phyloP scores from a whole-genome alignment of 805 yeast species.

The Schizosaccharomyces osmophilus region DNA sequence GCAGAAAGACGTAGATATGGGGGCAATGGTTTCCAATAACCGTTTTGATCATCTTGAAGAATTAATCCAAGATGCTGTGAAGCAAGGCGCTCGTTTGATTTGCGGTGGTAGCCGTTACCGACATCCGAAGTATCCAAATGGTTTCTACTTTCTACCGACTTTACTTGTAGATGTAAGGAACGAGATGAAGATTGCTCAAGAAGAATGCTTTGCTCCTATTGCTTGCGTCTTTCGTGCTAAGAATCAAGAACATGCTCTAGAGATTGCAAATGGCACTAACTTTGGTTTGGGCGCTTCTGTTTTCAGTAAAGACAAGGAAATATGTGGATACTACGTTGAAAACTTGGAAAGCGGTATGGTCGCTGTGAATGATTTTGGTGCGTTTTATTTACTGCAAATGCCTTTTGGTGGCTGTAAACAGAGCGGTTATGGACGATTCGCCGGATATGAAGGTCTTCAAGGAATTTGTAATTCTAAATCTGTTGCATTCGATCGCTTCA shows the following conservation, averaged over 20 bases:
- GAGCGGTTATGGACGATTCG: slow-evolving; percentile 92
- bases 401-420: slow-evolving; percentile 92
- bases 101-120: slow-evolving; percentile 57
- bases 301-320: slow-evolving; percentile 37
- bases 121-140: slow-evolving; percentile 89
- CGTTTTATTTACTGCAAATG: slow-evolving; percentile 73
- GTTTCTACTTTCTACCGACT: slow-evolving; percentile 83
- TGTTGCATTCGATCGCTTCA: slow-evolving; percentile 59
- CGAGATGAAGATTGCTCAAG: slow-evolving; percentile 54
- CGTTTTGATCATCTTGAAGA: slow-evolving; percentile 45
- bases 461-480: slow-evolving; percentile 76
- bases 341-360: slow-evolving; percentile 63
- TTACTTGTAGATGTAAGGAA: slow-evolving; percentile 58
- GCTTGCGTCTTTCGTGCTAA: slow-evolving; percentile 54
- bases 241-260: slow-evolving; percentile 40
- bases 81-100: slow-evolving; percentile 54
- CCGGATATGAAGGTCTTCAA: slow-evolving; percentile 88
- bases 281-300: slow-evolving; percentile 86
- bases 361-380: slow-evolving; percentile 93
- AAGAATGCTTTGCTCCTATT: slow-evolving; percentile 89
- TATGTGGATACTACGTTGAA: slow-evolving; percentile 39
- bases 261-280: slow-evolving; percentile 57
- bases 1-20: slow-evolving; percentile 67
- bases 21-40: slow-evolving; percentile 70
- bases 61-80: slow-evolving; percentile 48